These are phyloP conservation scores for Sorghum bicolor DNA, from an alignment of 176 grass and related monocot species.

Conservation along the genomic window Sorghum_bicolor_NCBIv3 NC_012872.2:65514001-65514500, in stretches of 20 bases:
- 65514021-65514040: neutral
- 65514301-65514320: slow-evolving; percentile 78
- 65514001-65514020: neutral
- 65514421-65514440: no score
- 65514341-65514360: slow-evolving; percentile 94
- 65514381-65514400: slow-evolving; percentile 31
- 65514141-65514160: slow-evolving; percentile 65
- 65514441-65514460: neutral
- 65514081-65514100: slow-evolving; percentile 47
- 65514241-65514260: slow-evolving; percentile 73
- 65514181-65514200: slow-evolving; percentile 73
- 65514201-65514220: slow-evolving; percentile 68
- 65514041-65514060: neutral
- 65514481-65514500: slow-evolving; percentile 70
- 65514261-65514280: slow-evolving; percentile 57
- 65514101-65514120: slow-evolving; percentile 77
- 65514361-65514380: slow-evolving; percentile 90
- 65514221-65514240: slow-evolving; percentile 55
- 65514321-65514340: slow-evolving; percentile 74
- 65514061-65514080: slow-evolving; percentile 5
- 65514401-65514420: neutral
- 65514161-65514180: slow-evolving; percentile 81
- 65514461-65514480: slow-evolving; percentile 24
- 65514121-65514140: slow-evolving; percentile 94
- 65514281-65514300: slow-evolving; percentile 78